Base-by-base conservation (phyloP, 331 rosid species). In the Rhamnella rubrinervis region DNA sequence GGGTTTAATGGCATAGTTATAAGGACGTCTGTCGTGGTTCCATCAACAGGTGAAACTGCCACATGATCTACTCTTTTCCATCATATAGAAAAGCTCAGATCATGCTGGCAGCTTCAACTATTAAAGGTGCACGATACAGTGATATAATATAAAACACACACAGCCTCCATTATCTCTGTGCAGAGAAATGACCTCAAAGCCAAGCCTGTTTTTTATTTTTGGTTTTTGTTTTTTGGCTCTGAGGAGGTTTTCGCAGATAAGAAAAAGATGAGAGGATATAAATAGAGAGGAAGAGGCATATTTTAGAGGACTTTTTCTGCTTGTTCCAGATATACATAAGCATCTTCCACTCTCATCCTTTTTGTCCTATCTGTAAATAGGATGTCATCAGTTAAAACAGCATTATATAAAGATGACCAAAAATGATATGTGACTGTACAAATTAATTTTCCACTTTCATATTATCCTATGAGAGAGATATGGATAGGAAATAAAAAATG, bases 21-120 rank as follows among this genome's bases (percentile, higher is more conserved):
- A 2, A 51, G 55, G 55, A 40, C 13, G 47, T 40, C n/a, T 18
- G 1, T 52, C 57, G 20, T 52, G 57, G 7, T 52, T 19, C 19
- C 57, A 52, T 52, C 7, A 52, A 52, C 57, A 52, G 57, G 21
- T 52, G 57, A 52, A 52, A 16, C 57, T 52, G 57, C 57, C 57
- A 52, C 21, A 52, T 52, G 57, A 52, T 52, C 57, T 52, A 8
- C n/a, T 18, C 57, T n/a, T 52, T 16, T 17, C 21, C 8, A 18
- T 16, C 7, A 16, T 17, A 14, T 51, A 52, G 21, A 6, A 63
- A 76, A 82, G 75, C 51, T 66, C 59, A 90, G 97, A 90, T 90
- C 97, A 90, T 88, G 97, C 95, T 90, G 97, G 97, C 97, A 90
- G 97, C 97, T 90, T 90, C 92, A 90, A 67, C 97, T 59, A 67